Evolutionary conservation across 495 filamentous ascomycete species (phyloP), one percentile per base, ranked within the genome.

Genomic region (Rhizodiscina lignyota): DNA sequence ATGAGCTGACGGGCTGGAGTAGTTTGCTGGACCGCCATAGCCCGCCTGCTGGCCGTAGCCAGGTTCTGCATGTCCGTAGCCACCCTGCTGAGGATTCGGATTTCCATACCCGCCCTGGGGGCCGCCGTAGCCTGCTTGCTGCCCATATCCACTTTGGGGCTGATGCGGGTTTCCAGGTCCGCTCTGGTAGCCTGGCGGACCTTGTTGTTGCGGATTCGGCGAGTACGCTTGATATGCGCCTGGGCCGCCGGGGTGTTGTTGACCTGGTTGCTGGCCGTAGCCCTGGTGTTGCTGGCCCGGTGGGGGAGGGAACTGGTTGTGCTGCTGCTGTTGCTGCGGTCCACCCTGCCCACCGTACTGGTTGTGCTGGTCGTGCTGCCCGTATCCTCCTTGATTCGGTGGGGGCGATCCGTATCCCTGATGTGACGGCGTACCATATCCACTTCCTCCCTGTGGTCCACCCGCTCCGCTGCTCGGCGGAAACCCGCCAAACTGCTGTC

Each of bases 71-170:
- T 31, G 27, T 4, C 43, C 39, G 22, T 47, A 43, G 15, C 34
- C 37, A 20, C 8, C 16, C 23, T 43, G 39, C 34, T 40, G 43
- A 10, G n/a, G n/a, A n/a, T n/a, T n/a, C n/a, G n/a, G n/a, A n/a
- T n/a, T n/a, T n/a, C 31, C 38, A 26, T 45, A 43, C n/a, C 37
- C 37, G 2, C 36, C 41, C 20, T 39, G 19, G 18, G 41, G 42
- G 21, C 46, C 39, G 18, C 41, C 35, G 18, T 30, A 40, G 31
- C 41, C 38, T 11, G 8, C 37, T 12, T 30, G 35, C 21, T 30
- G 21, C 13, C 32, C 35, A n/a, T n/a, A n/a, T n/a, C n/a, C n/a
- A n/a, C n/a, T n/a, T 5, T 21, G 32, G 20, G 37, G 42, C 24
- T 20, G 12, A 8, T 30, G 35, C 28, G 35, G 34, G 13, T 10